Base-by-base conservation (phyloP, 139 green algal species). In the Limnomonas spitsbergensis region DNA sequence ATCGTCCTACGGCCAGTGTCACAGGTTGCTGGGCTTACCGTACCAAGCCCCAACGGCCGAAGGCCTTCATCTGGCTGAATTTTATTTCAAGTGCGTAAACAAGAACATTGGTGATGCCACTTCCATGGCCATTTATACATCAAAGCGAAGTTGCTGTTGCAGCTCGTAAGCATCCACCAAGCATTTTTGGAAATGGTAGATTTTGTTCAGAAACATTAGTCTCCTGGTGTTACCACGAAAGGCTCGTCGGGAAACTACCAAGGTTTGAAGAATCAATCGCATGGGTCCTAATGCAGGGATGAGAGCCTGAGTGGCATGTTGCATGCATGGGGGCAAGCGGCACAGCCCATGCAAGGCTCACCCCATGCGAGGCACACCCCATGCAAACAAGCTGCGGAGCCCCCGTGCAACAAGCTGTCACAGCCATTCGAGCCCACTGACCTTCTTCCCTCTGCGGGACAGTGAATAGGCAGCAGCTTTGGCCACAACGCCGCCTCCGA, bases 391-490 rank as follows among this genome's bases (percentile, higher is more conserved):
- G 14, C 20, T 75, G 68, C 20, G 35, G 20, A 34, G 40, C 20
- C 47, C 69, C 35, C 14, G 69, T 38, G 35, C 7, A 35, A 32
- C 7, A 42, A 56, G 70, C 39, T 34, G 70, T 38, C 38, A 37
- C 37, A 61, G 38, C n/a, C 27, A 6, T 20, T 27, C 31, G 34
- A 29, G 14, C 72, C 4, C 3, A 20, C 53, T n/a, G 29, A 85
- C 84, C 82, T 89, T 89, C 38, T 82, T 87, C 47, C 82, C 80
- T 1, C 77, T 37, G 7, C 73, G 54, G 4, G 82, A 77, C 0
- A 89, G 66, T 0, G 78, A 80, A 39, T 83, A 83, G 32, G 82
- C 82, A 32, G 75, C 66, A 4, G 75, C 73, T 7, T 79, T 27
- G 0, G 82, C 80, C 7, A 77, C 29, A 34, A 34, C 38, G 66